Conservation (phyloP, 73 alveolate genomes). For the Tetrahymena borealis region DNA sequence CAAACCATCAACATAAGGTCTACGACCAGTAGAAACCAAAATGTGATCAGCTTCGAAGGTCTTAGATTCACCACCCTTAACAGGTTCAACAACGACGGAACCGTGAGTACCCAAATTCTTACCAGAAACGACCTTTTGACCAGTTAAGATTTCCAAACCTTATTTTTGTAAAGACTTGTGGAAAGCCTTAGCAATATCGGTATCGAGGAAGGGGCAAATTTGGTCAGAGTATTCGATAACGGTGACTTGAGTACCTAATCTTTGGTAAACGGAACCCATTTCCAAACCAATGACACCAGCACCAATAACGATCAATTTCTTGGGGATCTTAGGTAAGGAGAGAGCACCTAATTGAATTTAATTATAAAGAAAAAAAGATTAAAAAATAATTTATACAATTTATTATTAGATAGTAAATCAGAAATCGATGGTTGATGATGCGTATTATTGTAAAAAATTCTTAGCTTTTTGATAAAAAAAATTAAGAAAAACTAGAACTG, state of each 20-base stretch:
- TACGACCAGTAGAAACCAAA: constrained; percentile 83
- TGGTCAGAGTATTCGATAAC: constrained; percentile 84
- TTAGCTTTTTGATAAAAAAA: too few species aligned
- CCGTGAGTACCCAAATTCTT: constrained; percentile 54
- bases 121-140: constrained; percentile 82
- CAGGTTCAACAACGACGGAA: constrained; percentile 59
- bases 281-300: constrained; percentile 97
- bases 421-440: too few species aligned
- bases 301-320: constrained; percentile 88
- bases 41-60: constrained; percentile 71
- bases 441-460: not conserved
- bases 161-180: constrained; percentile 77
- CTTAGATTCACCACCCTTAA: constrained; percentile 54
- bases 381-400: too few species aligned
- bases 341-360: constrained; percentile 38
- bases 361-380: not conserved
- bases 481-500: too few species aligned
- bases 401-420: too few species aligned
- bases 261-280: constrained; percentile 83
- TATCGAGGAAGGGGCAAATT: constrained; percentile 74
- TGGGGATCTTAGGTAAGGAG: constrained; percentile 73
- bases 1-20: constrained; percentile 75
- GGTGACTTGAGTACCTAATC: constrained; percentile 90
- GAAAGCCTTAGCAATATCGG: constrained; percentile 73
- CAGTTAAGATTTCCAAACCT: constrained; percentile 81